Percentiles rank a stretch among this genome's conserved stretches.
Conservation (phyloP, 768 basidiomycete genomes). For the Tephrocybe sp. region DNA sequence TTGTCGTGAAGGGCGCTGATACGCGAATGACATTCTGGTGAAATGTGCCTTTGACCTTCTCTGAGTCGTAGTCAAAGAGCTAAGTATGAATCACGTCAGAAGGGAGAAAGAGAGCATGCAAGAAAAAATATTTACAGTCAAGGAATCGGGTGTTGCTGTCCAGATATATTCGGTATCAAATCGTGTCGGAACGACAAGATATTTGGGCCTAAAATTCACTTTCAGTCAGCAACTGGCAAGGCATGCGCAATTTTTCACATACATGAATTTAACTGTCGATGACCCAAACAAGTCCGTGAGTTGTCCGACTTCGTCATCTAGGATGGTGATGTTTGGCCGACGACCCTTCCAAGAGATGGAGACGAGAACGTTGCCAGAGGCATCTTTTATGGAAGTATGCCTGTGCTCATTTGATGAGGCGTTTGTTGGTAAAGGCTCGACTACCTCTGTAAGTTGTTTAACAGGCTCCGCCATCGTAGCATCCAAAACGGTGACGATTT, state of each 20-base stretch:
- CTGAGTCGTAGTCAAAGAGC: conserved; percentile 55
- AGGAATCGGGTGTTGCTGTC: conserved; percentile 53
- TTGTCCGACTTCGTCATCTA: conserved; percentile 49
- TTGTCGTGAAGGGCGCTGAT: conserved; percentile 27
- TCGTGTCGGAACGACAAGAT: conserved; percentile 60
- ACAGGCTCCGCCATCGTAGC: conserved; percentile 26
- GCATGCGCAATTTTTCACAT: conserved; percentile 17
- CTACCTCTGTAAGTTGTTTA: conserved; percentile 22
- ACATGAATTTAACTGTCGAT: conserved; percentile 56
- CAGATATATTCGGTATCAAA: conserved; percentile 63
- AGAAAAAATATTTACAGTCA: conserved; percentile 40
- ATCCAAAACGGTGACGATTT: conserved; percentile 45
- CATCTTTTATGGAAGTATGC: conserved; percentile 44
- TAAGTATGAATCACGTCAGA: conserved; percentile 20
- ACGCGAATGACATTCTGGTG: conserved; percentile 50
- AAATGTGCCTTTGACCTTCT: conserved; percentile 49
- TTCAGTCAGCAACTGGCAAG: conserved; percentile 1
- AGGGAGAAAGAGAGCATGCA: neutral
- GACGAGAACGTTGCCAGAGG: conserved; percentile 40
- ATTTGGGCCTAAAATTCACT: conserved; percentile 46
- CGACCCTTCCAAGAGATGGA: conserved; percentile 55
- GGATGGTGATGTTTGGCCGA: conserved; percentile 50
- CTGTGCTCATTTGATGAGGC: conserved; percentile 23
- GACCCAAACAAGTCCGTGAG: conserved; percentile 59
- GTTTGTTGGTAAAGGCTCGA: neutral